These are phyloP conservation scores for Zymoseptoria brevis DNA, from an alignment of 2,329 filamentous ascomycete species.

Conservation along the genomic window DNA sequence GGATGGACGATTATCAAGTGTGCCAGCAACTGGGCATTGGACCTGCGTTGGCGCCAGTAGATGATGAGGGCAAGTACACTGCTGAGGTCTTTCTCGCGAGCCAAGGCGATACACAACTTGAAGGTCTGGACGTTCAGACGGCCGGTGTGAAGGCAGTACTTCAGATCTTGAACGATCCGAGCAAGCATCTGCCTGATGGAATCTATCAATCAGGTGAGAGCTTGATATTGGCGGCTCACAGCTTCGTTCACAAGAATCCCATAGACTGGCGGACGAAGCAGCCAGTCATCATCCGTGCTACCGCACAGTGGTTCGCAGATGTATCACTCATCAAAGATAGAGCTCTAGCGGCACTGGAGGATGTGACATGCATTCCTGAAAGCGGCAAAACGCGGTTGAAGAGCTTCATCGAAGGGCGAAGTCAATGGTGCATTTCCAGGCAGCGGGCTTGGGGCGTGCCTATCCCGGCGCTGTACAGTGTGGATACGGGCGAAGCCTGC, in stretches of 20 bases:
- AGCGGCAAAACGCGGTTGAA: slow-evolving; percentile 65
- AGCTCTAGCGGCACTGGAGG: slow-evolving; percentile 60
- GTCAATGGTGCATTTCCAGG: slow-evolving; percentile 95
- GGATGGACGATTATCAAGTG: slow-evolving; percentile 89
- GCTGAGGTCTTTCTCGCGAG: slow-evolving; percentile 66
- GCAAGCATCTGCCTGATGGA: slow-evolving; percentile 5
- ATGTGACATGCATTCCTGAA: slow-evolving; percentile 72
- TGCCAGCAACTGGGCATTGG: slow-evolving; percentile 64
- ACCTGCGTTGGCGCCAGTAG: slow-evolving; percentile 67
- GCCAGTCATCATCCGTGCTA: slow-evolving; percentile 83
- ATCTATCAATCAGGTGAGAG: slow-evolving; percentile 10
- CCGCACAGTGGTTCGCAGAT: slow-evolving; percentile 96
- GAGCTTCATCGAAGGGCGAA: slow-evolving; percentile 79
- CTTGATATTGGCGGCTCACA: slow-evolving; percentile 60
- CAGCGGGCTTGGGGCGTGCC: slow-evolving; percentile 95
- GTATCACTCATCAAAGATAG: slow-evolving; percentile 71
- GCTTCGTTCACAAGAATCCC: slow-evolving; percentile 84
- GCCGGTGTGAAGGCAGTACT: slow-evolving; percentile 64
- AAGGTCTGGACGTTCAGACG: slow-evolving; percentile 62
- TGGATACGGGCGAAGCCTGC: slow-evolving; percentile 54
- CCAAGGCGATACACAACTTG: slow-evolving; percentile 39
- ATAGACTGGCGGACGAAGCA: slow-evolving; percentile 97
- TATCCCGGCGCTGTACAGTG: slow-evolving; percentile 79
- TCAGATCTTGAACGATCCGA: slow-evolving; percentile 50
- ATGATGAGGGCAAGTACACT: slow-evolving; percentile 75